A percentile compares a stretch with the other conserved stretches of the same genome.
Evolutionary conservation across 306 rosid species (phyloP).

Genomic region (Citrullus colocynthis): DNA sequence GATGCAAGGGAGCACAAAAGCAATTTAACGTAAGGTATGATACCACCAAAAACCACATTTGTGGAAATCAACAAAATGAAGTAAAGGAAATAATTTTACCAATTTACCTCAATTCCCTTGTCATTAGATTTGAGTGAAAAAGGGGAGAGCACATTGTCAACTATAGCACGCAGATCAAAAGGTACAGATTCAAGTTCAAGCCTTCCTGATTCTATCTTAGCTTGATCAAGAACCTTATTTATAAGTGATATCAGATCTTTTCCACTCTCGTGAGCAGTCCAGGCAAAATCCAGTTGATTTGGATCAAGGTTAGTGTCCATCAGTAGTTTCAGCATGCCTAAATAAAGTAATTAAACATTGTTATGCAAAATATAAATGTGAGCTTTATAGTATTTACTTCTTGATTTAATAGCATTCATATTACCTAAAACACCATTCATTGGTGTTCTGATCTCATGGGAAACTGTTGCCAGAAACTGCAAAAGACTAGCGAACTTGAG

Average conservation of each 20-base stretch:
- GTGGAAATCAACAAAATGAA: neutral
- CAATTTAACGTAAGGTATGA: neutral
- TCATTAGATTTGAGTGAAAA: conserved; percentile 54
- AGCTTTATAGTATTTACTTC: conserved; percentile 4
- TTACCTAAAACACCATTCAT: conserved; percentile 96
- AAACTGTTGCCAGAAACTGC: conserved; percentile 92
- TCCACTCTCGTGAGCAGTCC: conserved; percentile 76
- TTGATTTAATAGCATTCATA: conserved; percentile 6
- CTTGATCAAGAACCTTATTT: conserved; percentile 93
- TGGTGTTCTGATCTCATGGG: conserved; percentile 98
- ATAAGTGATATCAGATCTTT: conserved; percentile 71
- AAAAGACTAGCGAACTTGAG: conserved; percentile 13
- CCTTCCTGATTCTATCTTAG: conserved; percentile 81
- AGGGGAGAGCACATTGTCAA: conserved; percentile 68
- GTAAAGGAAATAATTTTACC: conserved; percentile 1
- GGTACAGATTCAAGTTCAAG: conserved; percentile 88
- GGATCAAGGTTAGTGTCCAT: conserved; percentile 83
- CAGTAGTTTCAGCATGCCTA: conserved; percentile 95
- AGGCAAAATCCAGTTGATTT: conserved; percentile 70
- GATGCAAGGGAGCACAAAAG: conserved; percentile 14
- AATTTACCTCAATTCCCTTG: conserved; percentile 67
- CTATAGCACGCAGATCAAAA: conserved; percentile 55
- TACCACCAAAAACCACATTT: neutral
- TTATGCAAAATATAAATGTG: conserved; percentile 11
- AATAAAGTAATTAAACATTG: conserved; percentile 13